phyloP scores from a whole-genome alignment of 257 asterid genomes.

The Plantago ovata region DNA sequence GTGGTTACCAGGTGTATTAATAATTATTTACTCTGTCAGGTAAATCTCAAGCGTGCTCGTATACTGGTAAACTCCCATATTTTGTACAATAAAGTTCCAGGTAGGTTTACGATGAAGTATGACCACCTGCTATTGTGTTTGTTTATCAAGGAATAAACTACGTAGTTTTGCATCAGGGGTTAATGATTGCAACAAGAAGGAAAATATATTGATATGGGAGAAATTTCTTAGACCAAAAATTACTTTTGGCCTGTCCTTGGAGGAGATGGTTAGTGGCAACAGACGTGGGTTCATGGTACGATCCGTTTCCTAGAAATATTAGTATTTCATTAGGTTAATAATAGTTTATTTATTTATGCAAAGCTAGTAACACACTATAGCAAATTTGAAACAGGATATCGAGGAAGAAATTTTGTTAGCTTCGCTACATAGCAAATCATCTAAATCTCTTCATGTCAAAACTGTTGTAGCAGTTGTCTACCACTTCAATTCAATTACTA shows the following conservation, averaged over 20 bases:
- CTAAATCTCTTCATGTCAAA: too few relatives aligned
- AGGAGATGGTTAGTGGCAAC: slow-evolving; percentile 59
- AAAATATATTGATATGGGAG: slow-evolving; percentile 74
- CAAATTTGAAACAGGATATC: not conserved
- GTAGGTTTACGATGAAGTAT: slow-evolving; percentile 37
- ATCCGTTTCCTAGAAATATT: slow-evolving; percentile 14
- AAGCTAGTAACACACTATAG: not conserved
- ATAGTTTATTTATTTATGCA: slow-evolving; percentile 2
- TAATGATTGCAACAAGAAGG: slow-evolving; percentile 73
- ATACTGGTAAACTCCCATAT: slow-evolving; percentile 77
- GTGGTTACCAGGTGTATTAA: slow-evolving; percentile 4
- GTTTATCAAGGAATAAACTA: slow-evolving; percentile 6
- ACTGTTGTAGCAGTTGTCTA: too few relatives aligned
- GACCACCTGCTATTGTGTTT: slow-evolving; percentile 8
- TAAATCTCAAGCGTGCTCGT: slow-evolving; percentile 96
- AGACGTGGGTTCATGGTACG: slow-evolving; percentile 59
- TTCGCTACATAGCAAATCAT: too few relatives aligned
- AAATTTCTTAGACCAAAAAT: slow-evolving; percentile 67
- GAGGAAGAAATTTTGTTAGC: not conserved
- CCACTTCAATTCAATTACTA: too few relatives aligned
- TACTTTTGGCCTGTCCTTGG: slow-evolving; percentile 66
- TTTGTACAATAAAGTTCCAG: slow-evolving; percentile 51
- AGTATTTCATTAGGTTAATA: slow-evolving; percentile 4
- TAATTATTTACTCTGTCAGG: slow-evolving; percentile 58
- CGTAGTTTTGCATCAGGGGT: slow-evolving; percentile 47